Evolutionary conservation across 148 eudicot genomes (phyloP), one percentile per base, ranked within the genome.

Genomic region (Cornus controversa): DNA sequence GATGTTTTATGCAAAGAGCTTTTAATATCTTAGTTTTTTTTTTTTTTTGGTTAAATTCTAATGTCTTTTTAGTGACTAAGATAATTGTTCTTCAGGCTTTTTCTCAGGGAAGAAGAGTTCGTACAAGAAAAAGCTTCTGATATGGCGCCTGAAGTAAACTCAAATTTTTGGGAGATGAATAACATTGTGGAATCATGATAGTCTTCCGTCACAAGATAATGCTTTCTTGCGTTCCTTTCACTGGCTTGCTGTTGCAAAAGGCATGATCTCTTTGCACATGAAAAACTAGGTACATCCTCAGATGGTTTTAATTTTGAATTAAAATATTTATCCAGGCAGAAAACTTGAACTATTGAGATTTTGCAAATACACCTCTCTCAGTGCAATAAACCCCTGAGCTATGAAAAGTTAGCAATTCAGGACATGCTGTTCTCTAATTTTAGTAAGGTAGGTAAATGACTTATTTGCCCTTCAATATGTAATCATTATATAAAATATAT

Each of bases 141-240:
- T 20, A 60, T 60, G n/a, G n/a, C n/a, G 72, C 68, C 79, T 76
- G 82, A 80, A 22, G 81, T 67, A 37, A 64, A 64, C 67, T 89
- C 86, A 57, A 82, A 83, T 67, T 68, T 54, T 53, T 96, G 99
- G 99, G 86, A 91, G 86, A 82, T 73, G 73, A 85, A 87, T 50
- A 37, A 87, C 95, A 74, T 82, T 89, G 25, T 96, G 99, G 99
- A 96, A 96, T 81, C 98, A 93, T 82, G 99, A 96, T 62, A 84
- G 71, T 76, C 88, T 90, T 75, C 99, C 98, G 58, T 96, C 99
- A 6, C 87, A 90, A 82, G 95, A 96, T 69, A 97, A 96, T 82
- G 85, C 94, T 53, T 88, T 80, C 74, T 58, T 88, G 82, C 99
- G 99, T 66, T 75, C 92, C 67, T 90, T 96, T 79, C 99, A 96